phyloP scores from a whole-genome alignment of 139 green algal genomes.

The Chlamydomonas asymmetrica region DNA sequence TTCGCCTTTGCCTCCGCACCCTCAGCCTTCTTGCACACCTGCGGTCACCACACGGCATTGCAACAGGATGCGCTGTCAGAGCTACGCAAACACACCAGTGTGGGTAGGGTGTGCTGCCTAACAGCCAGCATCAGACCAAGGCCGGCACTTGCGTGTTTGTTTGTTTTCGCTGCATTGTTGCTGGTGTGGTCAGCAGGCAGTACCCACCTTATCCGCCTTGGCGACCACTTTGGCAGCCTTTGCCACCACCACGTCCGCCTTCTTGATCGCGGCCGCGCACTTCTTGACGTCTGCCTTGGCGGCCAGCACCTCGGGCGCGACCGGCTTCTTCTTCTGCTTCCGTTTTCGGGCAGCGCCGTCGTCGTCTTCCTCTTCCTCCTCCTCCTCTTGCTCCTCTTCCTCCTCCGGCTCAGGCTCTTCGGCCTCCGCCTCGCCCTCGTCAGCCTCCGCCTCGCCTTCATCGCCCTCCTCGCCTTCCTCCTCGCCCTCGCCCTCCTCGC shows the following conservation, averaged over 20 bases:
- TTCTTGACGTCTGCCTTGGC: slow-evolving; percentile 22
- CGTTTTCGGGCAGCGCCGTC: background rate
- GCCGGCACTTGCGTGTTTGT: too few species aligned
- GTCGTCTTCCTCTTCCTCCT: slow-evolving; percentile 16
- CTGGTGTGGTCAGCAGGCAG: too few species aligned
- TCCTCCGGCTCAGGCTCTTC: slow-evolving; percentile 1
- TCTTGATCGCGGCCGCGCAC: background rate
- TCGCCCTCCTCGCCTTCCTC: slow-evolving; percentile 10
- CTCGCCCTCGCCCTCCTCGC: background rate
- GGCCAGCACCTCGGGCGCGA: slow-evolving; percentile 26
- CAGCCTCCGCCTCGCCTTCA: too few species aligned
- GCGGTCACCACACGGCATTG: too few species aligned
- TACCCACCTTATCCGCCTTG: too few species aligned
- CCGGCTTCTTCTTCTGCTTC: slow-evolving; percentile 28
- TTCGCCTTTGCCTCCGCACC: slow-evolving; percentile 12
- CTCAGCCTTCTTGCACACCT: slow-evolving; percentile 13
- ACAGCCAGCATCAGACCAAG: too few species aligned
- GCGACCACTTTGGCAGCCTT: slow-evolving; percentile 1
- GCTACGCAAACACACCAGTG: too few species aligned
- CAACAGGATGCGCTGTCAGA: too few species aligned
- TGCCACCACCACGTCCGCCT: background rate
- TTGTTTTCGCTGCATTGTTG: too few species aligned
- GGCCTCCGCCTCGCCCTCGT: background rate
- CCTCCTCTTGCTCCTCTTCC: slow-evolving; percentile 3
- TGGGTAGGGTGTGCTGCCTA: too few species aligned